A percentile compares a stretch with the other conserved stretches of the same genome.
Evolutionary conservation across 2,329 filamentous ascomycete species (phyloP).

Genomic region (Microdochium trichocladiopsis): DNA sequence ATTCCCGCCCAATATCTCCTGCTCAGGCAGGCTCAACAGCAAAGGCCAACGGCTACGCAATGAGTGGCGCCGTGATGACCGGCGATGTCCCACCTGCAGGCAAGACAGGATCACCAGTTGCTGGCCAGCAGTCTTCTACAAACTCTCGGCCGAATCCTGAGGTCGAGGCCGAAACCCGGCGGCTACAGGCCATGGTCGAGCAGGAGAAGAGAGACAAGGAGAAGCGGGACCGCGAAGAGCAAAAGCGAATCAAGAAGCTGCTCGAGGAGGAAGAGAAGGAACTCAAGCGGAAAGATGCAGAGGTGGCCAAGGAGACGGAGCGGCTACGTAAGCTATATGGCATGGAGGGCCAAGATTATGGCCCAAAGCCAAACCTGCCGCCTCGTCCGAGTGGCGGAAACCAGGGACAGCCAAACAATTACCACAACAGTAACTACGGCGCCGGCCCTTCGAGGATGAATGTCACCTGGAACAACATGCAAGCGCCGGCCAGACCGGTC

Average conservation of each 20-base stretch:
- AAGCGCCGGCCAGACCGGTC: slow-evolving; percentile 34
- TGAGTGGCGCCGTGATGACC: slow-evolving; percentile 33
- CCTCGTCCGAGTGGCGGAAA: slow-evolving; percentile 18
- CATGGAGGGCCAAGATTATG: slow-evolving; percentile 37
- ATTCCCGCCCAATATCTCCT: slow-evolving; percentile 30
- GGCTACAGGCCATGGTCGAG: slow-evolving; percentile 53
- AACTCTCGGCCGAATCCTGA: slow-evolving; percentile 30
- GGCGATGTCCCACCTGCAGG: slow-evolving; percentile 1
- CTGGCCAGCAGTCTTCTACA: slow-evolving; percentile 22
- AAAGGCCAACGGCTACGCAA: slow-evolving; percentile 15
- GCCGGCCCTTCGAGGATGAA: slow-evolving; percentile 11
- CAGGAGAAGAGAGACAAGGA: slow-evolving; percentile 48
- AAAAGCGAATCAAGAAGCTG: slow-evolving; percentile 56
- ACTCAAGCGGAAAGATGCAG: slow-evolving; percentile 44
- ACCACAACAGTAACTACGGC: slow-evolving; percentile 15
- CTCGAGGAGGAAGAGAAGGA: slow-evolving; percentile 61
- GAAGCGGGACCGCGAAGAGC: slow-evolving; percentile 45
- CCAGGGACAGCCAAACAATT: slow-evolving; percentile 7
- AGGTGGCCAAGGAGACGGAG: slow-evolving; percentile 76
- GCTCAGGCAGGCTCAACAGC: slow-evolving; percentile 14
- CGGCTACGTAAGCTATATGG: slow-evolving; percentile 65
- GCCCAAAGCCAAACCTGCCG: slow-evolving; percentile 19
- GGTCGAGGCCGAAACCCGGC: slow-evolving; percentile 71
- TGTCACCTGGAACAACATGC: slow-evolving; percentile 4
- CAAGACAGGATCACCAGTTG: slow-evolving; percentile 8